Evolutionary conservation across 208 protist species (phyloP).

Genomic region (Balamuthia mandrillaris): DNA sequence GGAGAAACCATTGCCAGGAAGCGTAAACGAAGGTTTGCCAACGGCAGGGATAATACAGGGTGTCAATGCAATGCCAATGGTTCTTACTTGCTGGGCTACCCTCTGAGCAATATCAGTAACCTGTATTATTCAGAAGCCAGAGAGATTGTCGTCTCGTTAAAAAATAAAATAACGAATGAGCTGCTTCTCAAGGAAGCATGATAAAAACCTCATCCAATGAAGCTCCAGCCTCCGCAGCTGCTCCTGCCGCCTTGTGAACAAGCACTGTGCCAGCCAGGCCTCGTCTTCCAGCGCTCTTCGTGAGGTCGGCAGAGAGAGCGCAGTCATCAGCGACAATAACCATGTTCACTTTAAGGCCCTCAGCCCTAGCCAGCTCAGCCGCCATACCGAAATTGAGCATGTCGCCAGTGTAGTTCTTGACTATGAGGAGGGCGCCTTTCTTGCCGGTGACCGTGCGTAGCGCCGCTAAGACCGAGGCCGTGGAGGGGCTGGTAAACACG

Average conservation of each 20-base stretch:
- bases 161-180: background rate
- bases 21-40: conserved; percentile 21
- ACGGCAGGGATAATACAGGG: conserved; percentile 74
- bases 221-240: conserved; percentile 66
- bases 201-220: conserved; percentile 52
- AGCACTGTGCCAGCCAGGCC: conserved; percentile 80
- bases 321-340: conserved; percentile 7
- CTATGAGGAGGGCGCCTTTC: conserved; percentile 71
- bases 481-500: conserved; percentile 82
- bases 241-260: conserved; percentile 80
- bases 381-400: conserved; percentile 82
- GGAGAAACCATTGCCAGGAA: background rate
- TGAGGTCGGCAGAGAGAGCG: too few species aligned
- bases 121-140: too few species aligned
- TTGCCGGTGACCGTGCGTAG: conserved; percentile 70
- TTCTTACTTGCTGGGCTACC: conserved; percentile 64
- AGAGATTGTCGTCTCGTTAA: background rate
- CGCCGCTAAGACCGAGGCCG: conserved; percentile 71
- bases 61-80: conserved; percentile 76
- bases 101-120: conserved; percentile 67
- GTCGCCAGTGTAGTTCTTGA: conserved; percentile 88
- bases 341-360: conserved; percentile 34
- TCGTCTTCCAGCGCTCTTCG: too few species aligned
- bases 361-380: conserved; percentile 50
- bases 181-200: background rate